Evolutionary conservation across 2,329 filamentous ascomycete genomes (phyloP).

Genomic region (Claviceps citrina): DNA sequence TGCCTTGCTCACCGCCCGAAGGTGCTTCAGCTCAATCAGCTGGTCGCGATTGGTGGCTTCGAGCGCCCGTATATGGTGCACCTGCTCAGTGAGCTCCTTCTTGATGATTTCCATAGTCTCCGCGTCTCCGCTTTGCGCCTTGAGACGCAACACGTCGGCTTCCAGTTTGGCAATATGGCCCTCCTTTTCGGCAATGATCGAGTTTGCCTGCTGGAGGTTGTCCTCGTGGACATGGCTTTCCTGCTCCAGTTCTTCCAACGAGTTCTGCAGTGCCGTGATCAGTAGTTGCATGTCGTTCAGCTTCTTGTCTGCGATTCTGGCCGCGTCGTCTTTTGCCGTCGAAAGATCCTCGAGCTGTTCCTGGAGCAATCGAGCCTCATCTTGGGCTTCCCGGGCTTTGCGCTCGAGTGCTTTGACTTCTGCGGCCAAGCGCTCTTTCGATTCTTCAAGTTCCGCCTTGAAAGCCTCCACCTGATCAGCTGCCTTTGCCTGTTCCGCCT

Average conservation of each 20-base stretch:
- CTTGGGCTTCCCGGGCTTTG: slow-evolving; percentile 53
- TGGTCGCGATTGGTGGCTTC: slow-evolving; percentile 73
- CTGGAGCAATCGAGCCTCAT: slow-evolving; percentile 56
- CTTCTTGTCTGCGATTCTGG: slow-evolving; percentile 43
- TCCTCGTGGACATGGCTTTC: slow-evolving; percentile 41
- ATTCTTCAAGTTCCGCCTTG: slow-evolving; percentile 34
- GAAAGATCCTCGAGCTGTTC: slow-evolving; percentile 68
- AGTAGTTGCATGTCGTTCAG: slow-evolving; percentile 39
- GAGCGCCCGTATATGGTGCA: slow-evolving; percentile 74
- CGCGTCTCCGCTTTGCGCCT: slow-evolving; percentile 71
- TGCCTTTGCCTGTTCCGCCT: slow-evolving; percentile 36
- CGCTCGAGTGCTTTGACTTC: slow-evolving; percentile 54
- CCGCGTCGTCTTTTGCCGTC: slow-evolving; percentile 50
- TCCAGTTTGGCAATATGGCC: slow-evolving; percentile 59
- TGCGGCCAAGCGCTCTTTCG: slow-evolving; percentile 33
- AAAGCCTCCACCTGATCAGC: slow-evolving; percentile 33
- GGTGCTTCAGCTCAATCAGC: slow-evolving; percentile 59
- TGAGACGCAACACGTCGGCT: slow-evolving; percentile 67
- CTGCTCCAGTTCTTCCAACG: slow-evolving; percentile 42
- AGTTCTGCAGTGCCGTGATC: slow-evolving; percentile 28
- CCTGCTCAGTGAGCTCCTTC: slow-evolving; percentile 76
- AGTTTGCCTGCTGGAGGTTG: slow-evolving; percentile 45
- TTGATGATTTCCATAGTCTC: slow-evolving; percentile 78
- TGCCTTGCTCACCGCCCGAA: slow-evolving; percentile 70
- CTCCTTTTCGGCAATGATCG: slow-evolving; percentile 54